A percentile compares a stretch with the other conserved stretches of the same genome.
Evolutionary conservation across 495 filamentous ascomycete genomes (phyloP).

Genomic region (Paragyromitra xinjiangensis): DNA sequence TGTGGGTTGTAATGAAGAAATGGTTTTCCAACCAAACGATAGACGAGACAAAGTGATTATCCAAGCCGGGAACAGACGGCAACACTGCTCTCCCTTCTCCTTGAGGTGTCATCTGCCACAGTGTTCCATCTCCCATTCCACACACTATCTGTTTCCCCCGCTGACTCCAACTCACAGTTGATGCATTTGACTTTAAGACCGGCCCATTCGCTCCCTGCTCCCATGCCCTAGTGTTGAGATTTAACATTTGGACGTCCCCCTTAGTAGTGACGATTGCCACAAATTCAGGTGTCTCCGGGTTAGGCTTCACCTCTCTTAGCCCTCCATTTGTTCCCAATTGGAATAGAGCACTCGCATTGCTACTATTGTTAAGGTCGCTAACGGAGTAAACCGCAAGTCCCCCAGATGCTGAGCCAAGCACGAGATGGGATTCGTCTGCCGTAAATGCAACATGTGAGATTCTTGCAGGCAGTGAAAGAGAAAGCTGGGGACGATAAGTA

Average conservation of each 20-base stretch:
- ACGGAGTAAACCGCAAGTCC: constrained; percentile 85
- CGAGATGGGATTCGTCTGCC: constrained; percentile 80
- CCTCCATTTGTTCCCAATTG: constrained; percentile 80
- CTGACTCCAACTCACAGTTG: constrained; percentile 88
- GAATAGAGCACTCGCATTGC: constrained; percentile 63
- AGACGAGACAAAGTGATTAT: constrained; percentile 80
- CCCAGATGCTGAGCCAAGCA: constrained; percentile 82
- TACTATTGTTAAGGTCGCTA: constrained; percentile 70
- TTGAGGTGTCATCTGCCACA: constrained; percentile 82
- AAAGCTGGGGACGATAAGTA: constrained; percentile 79
- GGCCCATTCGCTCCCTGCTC: constrained; percentile 70
- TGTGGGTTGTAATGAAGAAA: constrained; percentile 81
- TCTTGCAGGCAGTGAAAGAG: constrained; percentile 73
- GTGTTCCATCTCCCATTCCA: constrained; percentile 81
- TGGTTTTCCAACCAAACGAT: constrained; percentile 89
- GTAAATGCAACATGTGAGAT: constrained; percentile 92
- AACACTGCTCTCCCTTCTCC: constrained; percentile 78
- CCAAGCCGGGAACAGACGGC: constrained; percentile 75
- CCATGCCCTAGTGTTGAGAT: constrained; percentile 73
- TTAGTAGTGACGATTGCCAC: constrained; percentile 81
- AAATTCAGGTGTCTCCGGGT: constrained; percentile 73
- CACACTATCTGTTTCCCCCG: constrained; percentile 92
- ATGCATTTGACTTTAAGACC: constrained; percentile 73
- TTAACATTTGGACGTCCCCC: constrained; percentile 83
- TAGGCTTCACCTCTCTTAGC: constrained; percentile 79